Evolutionary conservation across 2,329 filamentous ascomycete species (phyloP).

Genomic region (Trichoderma oligosporum): DNA sequence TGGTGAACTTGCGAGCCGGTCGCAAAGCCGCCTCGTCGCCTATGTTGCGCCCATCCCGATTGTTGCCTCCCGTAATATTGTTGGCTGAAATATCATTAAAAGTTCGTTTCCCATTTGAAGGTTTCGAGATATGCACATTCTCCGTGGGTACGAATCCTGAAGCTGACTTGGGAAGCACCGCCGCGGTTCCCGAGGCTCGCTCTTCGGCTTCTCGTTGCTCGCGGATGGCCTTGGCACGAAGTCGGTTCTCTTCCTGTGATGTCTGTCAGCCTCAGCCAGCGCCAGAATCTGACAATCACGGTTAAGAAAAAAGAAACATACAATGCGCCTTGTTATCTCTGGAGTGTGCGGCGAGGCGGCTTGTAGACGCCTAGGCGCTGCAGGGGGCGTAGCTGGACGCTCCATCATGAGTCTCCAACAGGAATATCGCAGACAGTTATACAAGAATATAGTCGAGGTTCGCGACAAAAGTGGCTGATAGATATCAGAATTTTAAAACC

Average conservation of each 20-base stretch:
- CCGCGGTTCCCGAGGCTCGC: slow-evolving; percentile 41
- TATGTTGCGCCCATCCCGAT: slow-evolving; percentile 63
- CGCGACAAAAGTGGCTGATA: not conserved
- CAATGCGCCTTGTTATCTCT: slow-evolving; percentile 53
- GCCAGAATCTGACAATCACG: not conserved
- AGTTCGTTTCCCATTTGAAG: slow-evolving; percentile 60
- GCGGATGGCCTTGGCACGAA: slow-evolving; percentile 83
- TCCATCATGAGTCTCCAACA: slow-evolving; percentile 39
- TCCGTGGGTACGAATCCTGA: slow-evolving; percentile 70
- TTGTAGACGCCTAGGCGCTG: slow-evolving; percentile 30
- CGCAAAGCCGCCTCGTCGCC: slow-evolving; percentile 54
- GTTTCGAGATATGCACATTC: slow-evolving; percentile 53
- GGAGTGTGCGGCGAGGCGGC: slow-evolving; percentile 49
- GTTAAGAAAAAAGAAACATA: slow-evolving; percentile 32
- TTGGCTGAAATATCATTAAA: slow-evolving; percentile 57
- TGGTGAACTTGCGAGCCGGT: slow-evolving; percentile 82
- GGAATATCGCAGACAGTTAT: not conserved
- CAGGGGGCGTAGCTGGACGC: slow-evolving; percentile 45
- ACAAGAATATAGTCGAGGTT: too few relatives aligned
- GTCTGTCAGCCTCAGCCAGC: slow-evolving; percentile 10
- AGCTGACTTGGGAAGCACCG: slow-evolving; percentile 47
- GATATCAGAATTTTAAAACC: not conserved
- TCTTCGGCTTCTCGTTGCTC: slow-evolving; percentile 66
- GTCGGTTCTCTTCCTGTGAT: slow-evolving; percentile 73
- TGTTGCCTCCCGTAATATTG: slow-evolving; percentile 50